A percentile compares a stretch with the other conserved stretches of the same genome.
Evolutionary conservation across 2,329 filamentous ascomycete species (phyloP).

Genomic region (Nemania diffusa): DNA sequence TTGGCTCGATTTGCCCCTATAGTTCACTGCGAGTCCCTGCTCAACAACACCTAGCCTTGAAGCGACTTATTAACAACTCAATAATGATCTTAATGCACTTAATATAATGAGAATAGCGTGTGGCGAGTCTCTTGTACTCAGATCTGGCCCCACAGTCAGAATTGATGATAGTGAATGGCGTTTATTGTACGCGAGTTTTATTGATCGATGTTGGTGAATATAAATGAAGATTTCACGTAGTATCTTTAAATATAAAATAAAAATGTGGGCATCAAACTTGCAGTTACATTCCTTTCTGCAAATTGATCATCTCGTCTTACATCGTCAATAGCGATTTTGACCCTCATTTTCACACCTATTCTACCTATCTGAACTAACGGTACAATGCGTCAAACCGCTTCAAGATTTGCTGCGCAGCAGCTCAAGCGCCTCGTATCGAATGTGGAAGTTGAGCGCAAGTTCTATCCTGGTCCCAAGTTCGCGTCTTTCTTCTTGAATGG

Average conservation of each 20-base stretch:
- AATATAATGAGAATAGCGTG: too few species aligned
- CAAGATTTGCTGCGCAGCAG: conserved; percentile 16
- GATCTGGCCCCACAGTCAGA: too few species aligned
- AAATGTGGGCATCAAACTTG: neutral
- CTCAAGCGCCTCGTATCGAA: conserved; percentile 36
- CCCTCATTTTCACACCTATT: neutral
- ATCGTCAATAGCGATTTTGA: neutral
- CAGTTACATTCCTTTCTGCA: neutral
- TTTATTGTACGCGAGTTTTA: too few species aligned
- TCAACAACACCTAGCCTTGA: too few species aligned
- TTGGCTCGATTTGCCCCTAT: too few species aligned
- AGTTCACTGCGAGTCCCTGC: too few species aligned
- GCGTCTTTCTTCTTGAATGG: conserved; percentile 20
- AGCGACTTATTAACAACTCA: too few species aligned
- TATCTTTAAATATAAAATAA: neutral
- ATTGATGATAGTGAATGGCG: too few species aligned
- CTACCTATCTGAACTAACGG: neutral
- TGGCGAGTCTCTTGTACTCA: too few species aligned
- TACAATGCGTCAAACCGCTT: conserved; percentile 8
- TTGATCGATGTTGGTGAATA: too few species aligned
- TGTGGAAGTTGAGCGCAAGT: conserved; percentile 40
- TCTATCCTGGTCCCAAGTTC: conserved; percentile 36
- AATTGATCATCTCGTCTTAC: neutral
- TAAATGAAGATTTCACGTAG: too few species aligned
- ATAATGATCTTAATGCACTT: too few species aligned